These are phyloP conservation scores for Fusarium haematococcum DNA, from an alignment of 2,329 filamentous ascomycete species.

Conservation along the genomic window DNA sequence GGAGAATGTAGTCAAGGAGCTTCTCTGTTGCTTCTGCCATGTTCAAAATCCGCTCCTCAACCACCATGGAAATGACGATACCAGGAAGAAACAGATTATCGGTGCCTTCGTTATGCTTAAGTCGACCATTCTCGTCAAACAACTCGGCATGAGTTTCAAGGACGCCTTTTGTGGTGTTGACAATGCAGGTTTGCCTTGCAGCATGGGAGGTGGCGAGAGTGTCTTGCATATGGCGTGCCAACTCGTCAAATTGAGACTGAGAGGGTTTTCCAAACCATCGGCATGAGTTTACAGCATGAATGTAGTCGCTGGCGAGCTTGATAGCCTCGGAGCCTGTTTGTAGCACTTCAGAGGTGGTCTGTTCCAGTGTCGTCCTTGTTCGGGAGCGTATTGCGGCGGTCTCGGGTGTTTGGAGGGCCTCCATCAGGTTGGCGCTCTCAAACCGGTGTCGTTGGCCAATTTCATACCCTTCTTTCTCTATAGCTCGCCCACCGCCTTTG, in stretches of 20 bases:
- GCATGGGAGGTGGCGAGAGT: constrained; percentile 43
- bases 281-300: constrained; percentile 45
- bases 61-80: constrained; percentile 59
- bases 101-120: constrained; percentile 44
- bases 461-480: constrained; percentile 22
- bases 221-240: constrained; percentile 33
- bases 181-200: constrained; percentile 42
- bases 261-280: constrained; percentile 46
- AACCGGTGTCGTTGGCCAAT: constrained; percentile 45
- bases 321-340: constrained; percentile 40
- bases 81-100: constrained; percentile 49
- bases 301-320: constrained; percentile 37
- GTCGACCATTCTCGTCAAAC: constrained; percentile 55
- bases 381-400: constrained; percentile 46
- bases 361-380: constrained; percentile 48
- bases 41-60: constrained; percentile 57
- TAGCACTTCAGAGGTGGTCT: constrained; percentile 45
- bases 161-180: constrained; percentile 54
- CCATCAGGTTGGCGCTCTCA: constrained; percentile 49
- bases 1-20: constrained; percentile 52
- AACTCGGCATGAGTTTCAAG: constrained; percentile 53
- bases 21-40: constrained; percentile 45
- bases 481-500: background rate
- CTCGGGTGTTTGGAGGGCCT: constrained; percentile 54
- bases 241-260: constrained; percentile 33